Conservation (phyloP, 2,329 filamentous ascomycete species). For the Thyridium curvatum region DNA sequence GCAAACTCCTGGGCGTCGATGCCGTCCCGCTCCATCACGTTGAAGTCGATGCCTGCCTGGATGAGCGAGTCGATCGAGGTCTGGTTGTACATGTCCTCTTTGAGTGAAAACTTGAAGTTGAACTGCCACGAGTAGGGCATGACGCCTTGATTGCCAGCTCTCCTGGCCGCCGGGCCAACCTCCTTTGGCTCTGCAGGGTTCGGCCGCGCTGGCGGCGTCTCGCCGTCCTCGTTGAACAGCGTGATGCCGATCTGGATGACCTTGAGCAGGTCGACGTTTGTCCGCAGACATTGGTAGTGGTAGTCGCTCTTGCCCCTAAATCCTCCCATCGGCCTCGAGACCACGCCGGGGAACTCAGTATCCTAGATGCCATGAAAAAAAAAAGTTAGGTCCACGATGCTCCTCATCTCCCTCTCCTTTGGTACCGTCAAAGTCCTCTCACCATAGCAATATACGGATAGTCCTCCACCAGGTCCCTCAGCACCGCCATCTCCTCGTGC, state of each 20-base stretch:
- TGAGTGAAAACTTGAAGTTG: slow-evolving; percentile 94
- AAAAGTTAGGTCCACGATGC: slow-evolving; percentile 1
- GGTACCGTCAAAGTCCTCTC: slow-evolving; percentile 24
- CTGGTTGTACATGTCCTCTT: slow-evolving; percentile 96
- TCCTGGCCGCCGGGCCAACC: slow-evolving; percentile 30
- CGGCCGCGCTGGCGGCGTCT: slow-evolving; percentile 70
- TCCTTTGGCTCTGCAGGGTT: too few relatives aligned
- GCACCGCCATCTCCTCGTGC: slow-evolving; percentile 78
- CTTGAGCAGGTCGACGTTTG: slow-evolving; percentile 95
- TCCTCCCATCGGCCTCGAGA: slow-evolving; percentile 87
- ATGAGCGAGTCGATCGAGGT: slow-evolving; percentile 88
- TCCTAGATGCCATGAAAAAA: slow-evolving; percentile 51
- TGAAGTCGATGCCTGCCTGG: slow-evolving; percentile 89
- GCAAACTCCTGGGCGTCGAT: slow-evolving; percentile 90
- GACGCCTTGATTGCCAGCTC: slow-evolving; percentile 31
- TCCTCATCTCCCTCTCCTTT: background rate
- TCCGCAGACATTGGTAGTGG: slow-evolving; percentile 95
- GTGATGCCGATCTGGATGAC: slow-evolving; percentile 97
- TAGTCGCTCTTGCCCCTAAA: slow-evolving; percentile 96
- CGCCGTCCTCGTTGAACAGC: slow-evolving; percentile 84
- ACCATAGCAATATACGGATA: slow-evolving; percentile 99
- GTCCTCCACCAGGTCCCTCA: slow-evolving; percentile 78
- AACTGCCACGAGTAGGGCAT: slow-evolving; percentile 96
- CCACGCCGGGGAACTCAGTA: slow-evolving; percentile 96
- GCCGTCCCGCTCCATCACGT: slow-evolving; percentile 74